Percentiles rank a stretch among this genome's conserved stretches.
Evolutionary conservation across 2,329 filamentous ascomycete species (phyloP).

Genomic region (Colletotrichum australisinense): DNA sequence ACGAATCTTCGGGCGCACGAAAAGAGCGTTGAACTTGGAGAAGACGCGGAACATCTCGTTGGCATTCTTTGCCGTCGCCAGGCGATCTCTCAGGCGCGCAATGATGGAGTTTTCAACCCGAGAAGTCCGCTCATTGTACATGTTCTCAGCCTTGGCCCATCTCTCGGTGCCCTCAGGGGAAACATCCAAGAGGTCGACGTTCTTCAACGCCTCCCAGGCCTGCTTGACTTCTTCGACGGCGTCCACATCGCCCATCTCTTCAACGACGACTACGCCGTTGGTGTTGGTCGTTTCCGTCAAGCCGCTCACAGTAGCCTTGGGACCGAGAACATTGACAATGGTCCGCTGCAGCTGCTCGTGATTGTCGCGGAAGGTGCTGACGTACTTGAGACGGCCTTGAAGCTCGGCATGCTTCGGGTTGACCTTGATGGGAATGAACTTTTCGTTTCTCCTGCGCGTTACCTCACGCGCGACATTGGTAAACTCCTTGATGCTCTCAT

Average conservation of each 20-base stretch:
- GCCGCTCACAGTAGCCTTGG: constrained; percentile 70
- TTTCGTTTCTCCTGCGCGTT: constrained; percentile 91
- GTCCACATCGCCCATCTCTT: constrained; percentile 97
- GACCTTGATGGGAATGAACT: constrained; percentile 99
- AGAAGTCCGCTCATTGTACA: constrained; percentile 97
- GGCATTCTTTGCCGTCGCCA: constrained; percentile 95
- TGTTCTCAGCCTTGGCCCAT: constrained; percentile 94
- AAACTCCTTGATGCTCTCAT: constrained; percentile 96
- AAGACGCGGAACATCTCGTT: constrained; percentile 99
- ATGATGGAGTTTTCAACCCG: constrained; percentile 99
- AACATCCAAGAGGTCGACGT: constrained; percentile 95
- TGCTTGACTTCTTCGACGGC: constrained; percentile 96
- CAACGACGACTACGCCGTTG: constrained; percentile 78
- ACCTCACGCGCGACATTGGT: constrained; percentile 97
- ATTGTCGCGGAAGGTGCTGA: constrained; percentile 93
- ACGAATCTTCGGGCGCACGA: constrained; percentile 98
- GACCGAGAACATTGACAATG: constrained; percentile 95
- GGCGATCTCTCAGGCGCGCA: constrained; percentile 87
- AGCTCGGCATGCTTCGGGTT: constrained; percentile 87
- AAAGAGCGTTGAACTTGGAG: constrained; percentile 98
- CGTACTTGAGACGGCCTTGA: constrained; percentile 91
- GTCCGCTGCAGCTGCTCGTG: constrained; percentile 98
- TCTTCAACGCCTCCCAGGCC: constrained; percentile 92
- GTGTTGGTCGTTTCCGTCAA: constrained; percentile 60
- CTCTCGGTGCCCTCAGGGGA: constrained; percentile 88